phyloP scores from a whole-genome alignment of 2,329 filamentous ascomycete genomes.

The Alternaria alternata region DNA sequence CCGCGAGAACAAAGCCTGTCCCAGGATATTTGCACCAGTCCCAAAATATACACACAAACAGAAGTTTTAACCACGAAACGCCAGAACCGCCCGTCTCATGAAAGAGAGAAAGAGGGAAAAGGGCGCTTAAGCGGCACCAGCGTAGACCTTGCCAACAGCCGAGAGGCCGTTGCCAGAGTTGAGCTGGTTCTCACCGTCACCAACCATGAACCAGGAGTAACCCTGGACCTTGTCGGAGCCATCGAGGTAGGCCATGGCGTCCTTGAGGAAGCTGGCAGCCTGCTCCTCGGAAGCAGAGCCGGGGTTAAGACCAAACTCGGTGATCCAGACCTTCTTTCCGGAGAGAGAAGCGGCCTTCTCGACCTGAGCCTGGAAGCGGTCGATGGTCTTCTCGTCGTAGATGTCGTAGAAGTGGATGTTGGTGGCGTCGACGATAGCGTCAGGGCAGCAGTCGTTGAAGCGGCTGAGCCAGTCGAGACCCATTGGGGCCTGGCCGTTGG shows the following conservation, averaged over 20 bases:
- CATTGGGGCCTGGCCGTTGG: conserved; percentile 34
- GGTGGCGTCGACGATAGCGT: conserved; percentile 46
- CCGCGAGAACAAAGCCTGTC: conserved; percentile 6
- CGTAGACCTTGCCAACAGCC: conserved; percentile 38
- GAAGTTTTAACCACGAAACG: conserved; percentile 10
- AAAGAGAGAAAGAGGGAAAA: neutral
- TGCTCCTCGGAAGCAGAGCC: conserved; percentile 40
- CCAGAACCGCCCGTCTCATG: neutral
- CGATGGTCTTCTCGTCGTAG: conserved; percentile 37
- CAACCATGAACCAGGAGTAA: conserved; percentile 52
- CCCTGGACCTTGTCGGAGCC: conserved; percentile 38
- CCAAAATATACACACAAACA: conserved; percentile 4
- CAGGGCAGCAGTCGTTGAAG: conserved; percentile 46
- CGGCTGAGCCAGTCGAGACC: conserved; percentile 44
- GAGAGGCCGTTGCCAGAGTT: conserved; percentile 34
- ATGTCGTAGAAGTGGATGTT: conserved; percentile 53
- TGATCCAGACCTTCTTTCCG: conserved; percentile 48
- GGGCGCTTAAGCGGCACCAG: conserved; percentile 19
- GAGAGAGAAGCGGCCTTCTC: conserved; percentile 40
- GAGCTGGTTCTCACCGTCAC: conserved; percentile 41
- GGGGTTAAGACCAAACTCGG: conserved; percentile 49
- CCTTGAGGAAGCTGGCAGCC: conserved; percentile 46
- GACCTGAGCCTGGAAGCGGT: conserved; percentile 52
- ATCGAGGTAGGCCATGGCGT: conserved; percentile 47
- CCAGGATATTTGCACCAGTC: neutral